Evolutionary conservation across 2,329 filamentous ascomycete species (phyloP).

Genomic region (Elsinoe australis): DNA sequence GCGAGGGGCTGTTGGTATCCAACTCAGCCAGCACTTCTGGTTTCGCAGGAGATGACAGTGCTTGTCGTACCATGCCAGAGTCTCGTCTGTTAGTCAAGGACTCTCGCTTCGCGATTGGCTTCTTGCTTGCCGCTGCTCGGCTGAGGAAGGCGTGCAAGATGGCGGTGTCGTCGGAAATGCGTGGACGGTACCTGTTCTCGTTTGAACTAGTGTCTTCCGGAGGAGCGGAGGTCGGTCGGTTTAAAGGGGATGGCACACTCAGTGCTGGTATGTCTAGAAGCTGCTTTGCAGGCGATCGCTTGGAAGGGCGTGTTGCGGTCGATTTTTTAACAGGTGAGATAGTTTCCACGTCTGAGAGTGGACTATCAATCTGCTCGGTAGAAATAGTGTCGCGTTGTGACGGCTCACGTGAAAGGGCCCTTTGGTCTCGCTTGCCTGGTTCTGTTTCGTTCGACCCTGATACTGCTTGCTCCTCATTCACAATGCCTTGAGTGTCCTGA

Average conservation of each 20-base stretch:
- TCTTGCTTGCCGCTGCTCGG: conserved; percentile 42
- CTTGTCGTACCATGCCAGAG: conserved; percentile 40
- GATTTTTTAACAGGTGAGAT: not conserved
- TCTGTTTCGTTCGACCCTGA: too few species aligned
- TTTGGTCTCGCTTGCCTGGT: not conserved
- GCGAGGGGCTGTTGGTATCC: conserved; percentile 42
- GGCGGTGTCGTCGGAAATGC: conserved; percentile 41
- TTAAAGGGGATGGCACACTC: conserved; percentile 6
- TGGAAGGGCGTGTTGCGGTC: not conserved
- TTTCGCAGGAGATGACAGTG: conserved; percentile 40
- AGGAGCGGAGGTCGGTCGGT: conserved; percentile 28
- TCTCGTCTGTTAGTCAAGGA: conserved; percentile 42
- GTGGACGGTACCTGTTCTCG: conserved; percentile 25
- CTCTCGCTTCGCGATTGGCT: conserved; percentile 32
- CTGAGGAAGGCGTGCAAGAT: conserved; percentile 44
- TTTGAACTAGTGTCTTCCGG: conserved; percentile 27
- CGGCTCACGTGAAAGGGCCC: too few species aligned
- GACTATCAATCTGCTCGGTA: conserved; percentile 1
- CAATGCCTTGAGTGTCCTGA: too few species aligned
- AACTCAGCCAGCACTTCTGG: conserved; percentile 37
- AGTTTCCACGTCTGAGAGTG: not conserved
- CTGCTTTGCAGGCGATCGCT: conserved; percentile 9
- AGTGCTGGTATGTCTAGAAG: conserved; percentile 1
- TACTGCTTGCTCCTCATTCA: too few species aligned
- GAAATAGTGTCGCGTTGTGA: too few species aligned